Evolutionary conservation across 176 grass and related monocot genomes (phyloP), one percentile per base, ranked within the genome.

Genomic region (Oryza rufipogon): DNA sequence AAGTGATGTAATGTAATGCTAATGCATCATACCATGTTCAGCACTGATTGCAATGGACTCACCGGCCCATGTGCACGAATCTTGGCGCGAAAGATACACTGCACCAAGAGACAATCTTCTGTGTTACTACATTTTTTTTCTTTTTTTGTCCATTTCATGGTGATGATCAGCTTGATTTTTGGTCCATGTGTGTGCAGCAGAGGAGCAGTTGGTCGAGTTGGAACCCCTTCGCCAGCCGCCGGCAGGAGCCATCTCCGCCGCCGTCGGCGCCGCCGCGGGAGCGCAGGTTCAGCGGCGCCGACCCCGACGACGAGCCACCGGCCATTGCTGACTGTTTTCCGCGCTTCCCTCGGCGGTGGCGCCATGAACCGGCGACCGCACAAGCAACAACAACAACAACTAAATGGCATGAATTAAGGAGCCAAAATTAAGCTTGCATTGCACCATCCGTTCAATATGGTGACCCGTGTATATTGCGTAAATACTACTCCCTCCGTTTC

Each of bases 171-270:
- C n/a, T 3, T 4, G 32, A 12, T 23, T 65, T 6, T 26, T 0
- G 54, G 7, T 58, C 45, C 20, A 4, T 23, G 14, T 26, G 36
- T 88, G 75, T 84, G 74, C 68, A 25, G 4, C 82, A 88, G 86
- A 60, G 52, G 52, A 78, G 45, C 67, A 66, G 6, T 22, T 63
- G 66, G 56, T 48, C 71, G 70, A 58, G 79, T 3, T 82, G 72
- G 81, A 78, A 51, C 38, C 84, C 68, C 10, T 25, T 67, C 66
- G 74, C 66, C 85, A 67, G 73, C 77, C 63, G 22, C 67, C 89
- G 87, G 60, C 87, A 5, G 36, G 74, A 33, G 5, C 68, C 69
- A 22, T 64, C 67, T 7, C 39, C 39, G 0, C 30, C 49, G n/a
- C 73, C 36, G 34, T 5, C 34, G 34, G 5, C 36, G 36, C 34